Evolutionary conservation across 2,329 filamentous ascomycete species (phyloP).

Genomic region (Coleophoma crateriformis): DNA sequence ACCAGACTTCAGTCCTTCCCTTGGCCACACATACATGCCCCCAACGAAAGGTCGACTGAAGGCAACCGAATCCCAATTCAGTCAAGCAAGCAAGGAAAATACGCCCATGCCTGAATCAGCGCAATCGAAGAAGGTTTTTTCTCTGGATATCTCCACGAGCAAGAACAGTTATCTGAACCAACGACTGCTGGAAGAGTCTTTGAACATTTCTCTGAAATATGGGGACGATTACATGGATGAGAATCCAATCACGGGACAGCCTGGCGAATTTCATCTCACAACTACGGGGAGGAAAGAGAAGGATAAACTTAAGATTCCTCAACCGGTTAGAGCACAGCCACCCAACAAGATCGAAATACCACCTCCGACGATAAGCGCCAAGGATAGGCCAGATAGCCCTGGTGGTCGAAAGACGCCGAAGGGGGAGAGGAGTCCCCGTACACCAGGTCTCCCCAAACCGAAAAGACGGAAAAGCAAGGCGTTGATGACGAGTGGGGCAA

Average conservation of each 20-base stretch:
- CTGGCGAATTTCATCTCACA: conserved; percentile 59
- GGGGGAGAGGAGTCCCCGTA: conserved; percentile 25
- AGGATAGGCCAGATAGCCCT: conserved; percentile 16
- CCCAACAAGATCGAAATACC: conserved; percentile 10
- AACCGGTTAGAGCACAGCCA: conserved; percentile 7
- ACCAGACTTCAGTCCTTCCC: conserved; percentile 41
- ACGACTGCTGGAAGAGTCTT: conserved; percentile 46
- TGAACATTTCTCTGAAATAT: conserved; percentile 50
- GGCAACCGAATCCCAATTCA: conserved; percentile 14
- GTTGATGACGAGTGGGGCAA: conserved; percentile 11
- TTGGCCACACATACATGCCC: conserved; percentile 34
- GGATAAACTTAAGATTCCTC: conserved; percentile 17
- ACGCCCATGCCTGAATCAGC: conserved; percentile 41
- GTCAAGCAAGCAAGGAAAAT: conserved; percentile 23
- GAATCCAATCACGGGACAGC: conserved; percentile 61
- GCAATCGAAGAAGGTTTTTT: conserved; percentile 13
- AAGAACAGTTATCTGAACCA: conserved; percentile 19
- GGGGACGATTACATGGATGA: conserved; percentile 63
- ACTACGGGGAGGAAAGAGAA: conserved; percentile 46
- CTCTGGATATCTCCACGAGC: conserved; percentile 9
- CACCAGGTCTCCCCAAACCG: conserved; percentile 26
- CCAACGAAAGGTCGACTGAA: conserved; percentile 13
- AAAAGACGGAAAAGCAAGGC: conserved; percentile 33
- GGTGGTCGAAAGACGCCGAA: conserved; percentile 22
- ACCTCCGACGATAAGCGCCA: conserved; percentile 14